Base-by-base conservation (phyloP, 768 basidiomycete genomes). In the Auriscalpium orientale region DNA sequence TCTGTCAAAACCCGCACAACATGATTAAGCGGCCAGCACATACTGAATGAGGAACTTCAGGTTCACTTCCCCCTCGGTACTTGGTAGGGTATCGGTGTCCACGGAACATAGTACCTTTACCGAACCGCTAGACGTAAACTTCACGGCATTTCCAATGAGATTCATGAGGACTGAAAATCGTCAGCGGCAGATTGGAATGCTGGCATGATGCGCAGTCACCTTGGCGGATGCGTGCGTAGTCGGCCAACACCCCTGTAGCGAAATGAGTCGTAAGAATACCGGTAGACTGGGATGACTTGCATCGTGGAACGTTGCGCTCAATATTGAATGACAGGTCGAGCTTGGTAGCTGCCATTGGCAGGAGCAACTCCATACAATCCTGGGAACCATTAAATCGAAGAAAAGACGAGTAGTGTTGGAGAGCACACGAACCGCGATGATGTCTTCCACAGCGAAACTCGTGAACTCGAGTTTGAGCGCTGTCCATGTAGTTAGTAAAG, bases 351-450 rank as follows among this genome's bases (percentile, higher is more conserved):
- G 86, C 85, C 82, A 86, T 84, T 0, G 86, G 85, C 1, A 87
- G 73, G 0, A 89, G 70, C 18, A 89, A 73, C 64, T 89, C 87
- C 82, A 87, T 82, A 66, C 85, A 87, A 66, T 89, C 87, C 84
- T 84, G 52, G 3, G 34, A 8, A 46, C 22, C 37, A 21, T n/a
- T 20, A 53, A 21, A 38, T 20, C 34, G 34, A 21, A 9, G 11
- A 13, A 2, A 4, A 22, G 6, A 4, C 6, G 12, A 4, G 28
- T 18, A 21, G 11, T 8, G 33, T 21, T 2, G 33, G 20, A n/a
- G 18, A 5, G 16, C 2, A 22, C 22, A 68, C 79, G 34, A 60
- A 85, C 84, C 8, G 85, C 87, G 49, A 87, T 80, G 21, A 85
- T 79, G 62, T 85, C 82, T 72, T 88, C 87, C 9, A 86, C 80